Evolutionary conservation across 73 alveolate species (phyloP).

Genomic region (Stentor coeruleus): DNA sequence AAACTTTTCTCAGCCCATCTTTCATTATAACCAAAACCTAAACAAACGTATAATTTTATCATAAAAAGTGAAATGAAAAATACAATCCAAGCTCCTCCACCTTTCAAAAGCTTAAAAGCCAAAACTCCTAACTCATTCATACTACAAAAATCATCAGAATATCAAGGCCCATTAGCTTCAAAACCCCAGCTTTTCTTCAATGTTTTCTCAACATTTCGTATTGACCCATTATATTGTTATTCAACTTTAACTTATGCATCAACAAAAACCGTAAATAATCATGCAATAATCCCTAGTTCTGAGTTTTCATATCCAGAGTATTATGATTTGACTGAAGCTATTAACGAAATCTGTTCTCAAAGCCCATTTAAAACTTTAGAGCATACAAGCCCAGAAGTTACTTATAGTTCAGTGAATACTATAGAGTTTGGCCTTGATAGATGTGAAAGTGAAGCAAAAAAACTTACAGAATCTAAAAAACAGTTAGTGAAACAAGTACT

Average conservation of each 20-base stretch:
- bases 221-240: not conserved
- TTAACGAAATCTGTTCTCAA: not conserved
- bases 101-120: no score
- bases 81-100: no score
- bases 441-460: not conserved
- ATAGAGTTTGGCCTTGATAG: not conserved
- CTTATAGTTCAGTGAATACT: not conserved
- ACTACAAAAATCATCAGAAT: not conserved
- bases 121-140: not conserved
- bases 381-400: not conserved
- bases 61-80: no score
- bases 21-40: no score
- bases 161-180: not conserved
- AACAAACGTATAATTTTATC: no score
- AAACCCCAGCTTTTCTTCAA: no score
- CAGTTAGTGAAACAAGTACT: not conserved
- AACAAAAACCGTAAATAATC: not conserved
- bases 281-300: not conserved
- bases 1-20: no score
- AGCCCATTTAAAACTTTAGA: slow-evolving; percentile 3
- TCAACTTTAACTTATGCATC: not conserved
- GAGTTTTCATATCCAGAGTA: not conserved
- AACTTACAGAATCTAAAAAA: not conserved
- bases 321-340: not conserved
- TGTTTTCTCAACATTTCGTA: not conserved